A percentile compares a stretch with the other conserved stretches of the same genome.
Evolutionary conservation across 768 basidiomycete species (phyloP).

Genomic region (Ramaria rubella): DNA sequence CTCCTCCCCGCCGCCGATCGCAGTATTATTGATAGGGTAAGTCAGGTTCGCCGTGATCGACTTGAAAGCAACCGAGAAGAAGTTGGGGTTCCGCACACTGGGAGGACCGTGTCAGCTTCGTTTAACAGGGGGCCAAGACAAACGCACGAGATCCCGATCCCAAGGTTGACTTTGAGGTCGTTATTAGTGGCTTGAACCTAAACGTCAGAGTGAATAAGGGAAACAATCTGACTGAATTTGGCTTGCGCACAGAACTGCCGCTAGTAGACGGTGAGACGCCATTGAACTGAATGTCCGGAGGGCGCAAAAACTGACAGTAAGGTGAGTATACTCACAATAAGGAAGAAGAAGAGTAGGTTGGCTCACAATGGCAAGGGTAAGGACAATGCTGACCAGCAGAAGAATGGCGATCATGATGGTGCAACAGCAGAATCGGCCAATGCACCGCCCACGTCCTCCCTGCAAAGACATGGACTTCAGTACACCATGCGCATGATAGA

Average conservation of each 20-base stretch:
- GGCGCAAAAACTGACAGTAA: slow-evolving; percentile 54
- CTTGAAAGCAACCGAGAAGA: slow-evolving; percentile 61
- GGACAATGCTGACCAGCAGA: slow-evolving; percentile 56
- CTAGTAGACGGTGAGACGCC: slow-evolving; percentile 34
- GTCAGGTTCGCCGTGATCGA: slow-evolving; percentile 58
- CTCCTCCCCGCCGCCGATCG: slow-evolving; percentile 57
- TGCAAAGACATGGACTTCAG: slow-evolving; percentile 18
- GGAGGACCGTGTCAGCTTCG: slow-evolving; percentile 6
- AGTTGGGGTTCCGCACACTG: slow-evolving; percentile 80
- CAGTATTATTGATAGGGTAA: slow-evolving; percentile 68
- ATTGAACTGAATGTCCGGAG: slow-evolving; percentile 61
- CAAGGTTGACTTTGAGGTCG: slow-evolving; percentile 50
- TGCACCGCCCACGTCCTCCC: slow-evolving; percentile 56
- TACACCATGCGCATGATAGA: neutral
- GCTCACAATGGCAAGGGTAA: slow-evolving; percentile 63
- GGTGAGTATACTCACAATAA: neutral
- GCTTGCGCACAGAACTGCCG: slow-evolving; percentile 38
- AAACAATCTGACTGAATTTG: neutral
- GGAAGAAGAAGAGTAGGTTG: neutral
- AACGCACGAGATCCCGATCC: slow-evolving; percentile 59
- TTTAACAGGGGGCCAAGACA: slow-evolving; percentile 12
- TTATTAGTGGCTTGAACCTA: slow-evolving; percentile 35
- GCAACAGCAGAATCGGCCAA: slow-evolving; percentile 72
- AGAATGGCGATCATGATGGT: slow-evolving; percentile 60
- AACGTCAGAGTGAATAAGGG: neutral